Conservation (phyloP, 495 filamentous ascomycete genomes). For the Penicillium cinerascens region DNA sequence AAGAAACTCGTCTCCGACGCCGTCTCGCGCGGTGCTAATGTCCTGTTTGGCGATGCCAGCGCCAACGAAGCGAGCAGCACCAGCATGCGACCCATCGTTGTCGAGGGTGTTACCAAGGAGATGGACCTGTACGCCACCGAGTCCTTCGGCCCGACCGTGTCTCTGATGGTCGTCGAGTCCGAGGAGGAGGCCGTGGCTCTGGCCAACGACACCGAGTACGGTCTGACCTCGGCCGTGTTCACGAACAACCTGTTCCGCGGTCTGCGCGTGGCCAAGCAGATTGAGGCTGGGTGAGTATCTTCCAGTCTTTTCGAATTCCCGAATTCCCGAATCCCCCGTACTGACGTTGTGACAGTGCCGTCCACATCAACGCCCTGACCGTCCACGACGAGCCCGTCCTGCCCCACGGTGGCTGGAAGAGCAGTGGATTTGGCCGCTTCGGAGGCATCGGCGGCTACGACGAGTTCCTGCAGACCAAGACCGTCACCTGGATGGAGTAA, state of each 20-base stretch:
- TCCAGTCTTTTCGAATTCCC: too few relatives aligned
- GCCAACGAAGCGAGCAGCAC: conserved; percentile 45
- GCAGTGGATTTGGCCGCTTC: conserved; percentile 76
- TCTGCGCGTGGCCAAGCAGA: conserved; percentile 44
- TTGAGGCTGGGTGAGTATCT: conserved; percentile 45
- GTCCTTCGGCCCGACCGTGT: conserved; percentile 78
- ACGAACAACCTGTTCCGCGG: conserved; percentile 48
- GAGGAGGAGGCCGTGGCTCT: conserved; percentile 48
- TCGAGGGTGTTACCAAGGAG: conserved; percentile 65
- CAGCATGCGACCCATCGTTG: conserved; percentile 67
- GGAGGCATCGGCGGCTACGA: conserved; percentile 53
- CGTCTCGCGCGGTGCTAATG: conserved; percentile 60
- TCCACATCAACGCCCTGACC: conserved; percentile 85
- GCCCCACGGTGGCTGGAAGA: conserved; percentile 85
- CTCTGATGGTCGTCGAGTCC: conserved; percentile 43
- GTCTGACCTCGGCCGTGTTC: conserved; percentile 46
- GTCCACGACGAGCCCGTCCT: conserved; percentile 78
- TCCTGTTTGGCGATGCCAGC: conserved; percentile 57
- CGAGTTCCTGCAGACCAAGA: conserved; percentile 85
- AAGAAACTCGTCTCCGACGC: conserved; percentile 64
- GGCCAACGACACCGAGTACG: conserved; percentile 54
- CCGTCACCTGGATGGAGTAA: conserved; percentile 62
- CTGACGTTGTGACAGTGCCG: conserved; percentile 43
- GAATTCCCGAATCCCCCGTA: neutral
- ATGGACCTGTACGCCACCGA: conserved; percentile 85